Conservation (phyloP, 139 green algal genomes). For the Trebouxia sp. region DNA sequence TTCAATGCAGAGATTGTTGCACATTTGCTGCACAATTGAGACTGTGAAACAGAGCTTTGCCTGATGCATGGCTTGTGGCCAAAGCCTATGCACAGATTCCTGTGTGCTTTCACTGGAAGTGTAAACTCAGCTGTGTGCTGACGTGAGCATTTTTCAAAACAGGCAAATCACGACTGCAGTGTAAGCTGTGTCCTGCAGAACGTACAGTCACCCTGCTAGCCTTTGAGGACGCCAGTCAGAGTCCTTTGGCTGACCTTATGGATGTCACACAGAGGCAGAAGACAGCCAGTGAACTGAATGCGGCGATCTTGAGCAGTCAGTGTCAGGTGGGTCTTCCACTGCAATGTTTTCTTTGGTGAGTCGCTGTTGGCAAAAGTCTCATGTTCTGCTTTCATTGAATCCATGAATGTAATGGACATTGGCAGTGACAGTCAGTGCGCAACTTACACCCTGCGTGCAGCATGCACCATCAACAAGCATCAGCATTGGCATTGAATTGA, state of each 20-base stretch:
- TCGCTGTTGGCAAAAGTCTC: background rate
- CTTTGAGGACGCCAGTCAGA: conserved; percentile 78
- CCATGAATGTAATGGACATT: background rate
- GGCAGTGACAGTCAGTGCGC: background rate
- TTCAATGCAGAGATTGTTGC: too few relatives aligned
- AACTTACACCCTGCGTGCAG: background rate
- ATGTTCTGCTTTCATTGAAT: background rate
- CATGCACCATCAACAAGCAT: background rate
- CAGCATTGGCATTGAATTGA: background rate
- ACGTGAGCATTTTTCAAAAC: too few relatives aligned
- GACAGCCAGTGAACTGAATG: conserved; percentile 93
- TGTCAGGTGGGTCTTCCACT: conserved; percentile 53
- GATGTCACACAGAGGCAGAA: conserved; percentile 86
- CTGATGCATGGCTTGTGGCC: too few relatives aligned
- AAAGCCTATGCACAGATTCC: too few relatives aligned
- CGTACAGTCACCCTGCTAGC: conserved; percentile 92
- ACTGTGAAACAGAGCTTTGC: too few relatives aligned
- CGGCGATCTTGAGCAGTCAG: conserved; percentile 88
- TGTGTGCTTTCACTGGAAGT: background rate
- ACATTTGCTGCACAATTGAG: too few relatives aligned
- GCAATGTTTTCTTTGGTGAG: background rate
- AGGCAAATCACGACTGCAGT: too few relatives aligned
- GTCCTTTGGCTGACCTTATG: conserved; percentile 87
- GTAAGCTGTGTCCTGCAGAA: conserved; percentile 62
- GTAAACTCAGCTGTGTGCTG: too few relatives aligned